A percentile compares a stretch with the other conserved stretches of the same genome.
phyloP scores from a whole-genome alignment of 345 rosid genomes.

The Stellera chamaejasme region DNA sequence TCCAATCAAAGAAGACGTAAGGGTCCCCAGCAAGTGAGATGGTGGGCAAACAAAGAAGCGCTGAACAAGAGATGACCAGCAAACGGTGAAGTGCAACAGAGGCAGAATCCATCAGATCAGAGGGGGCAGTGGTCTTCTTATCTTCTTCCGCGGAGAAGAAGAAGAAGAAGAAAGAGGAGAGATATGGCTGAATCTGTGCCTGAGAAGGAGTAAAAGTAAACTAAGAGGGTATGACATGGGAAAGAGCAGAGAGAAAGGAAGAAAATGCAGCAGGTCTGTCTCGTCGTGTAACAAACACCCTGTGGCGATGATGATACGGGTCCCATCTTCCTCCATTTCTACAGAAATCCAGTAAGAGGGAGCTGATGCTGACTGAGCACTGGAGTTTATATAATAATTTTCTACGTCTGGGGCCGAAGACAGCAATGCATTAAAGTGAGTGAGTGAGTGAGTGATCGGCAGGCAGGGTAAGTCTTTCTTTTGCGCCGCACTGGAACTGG shows the following conservation, averaged over 20 bases:
- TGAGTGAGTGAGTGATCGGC: too few species aligned
- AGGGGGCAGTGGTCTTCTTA: slow-evolving; percentile 8
- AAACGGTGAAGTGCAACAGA: slow-evolving; percentile 9
- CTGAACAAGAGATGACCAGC: slow-evolving; percentile 18
- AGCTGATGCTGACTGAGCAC: neutral
- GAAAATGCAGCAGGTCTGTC: slow-evolving; percentile 4
- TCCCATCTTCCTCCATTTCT: neutral
- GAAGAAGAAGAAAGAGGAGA: neutral
- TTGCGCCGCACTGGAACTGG: too few species aligned
- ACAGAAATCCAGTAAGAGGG: neutral
- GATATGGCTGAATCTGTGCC: neutral
- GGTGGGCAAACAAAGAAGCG: slow-evolving; percentile 16
- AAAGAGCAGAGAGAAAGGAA: slow-evolving; percentile 1
- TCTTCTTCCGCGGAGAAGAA: slow-evolving; percentile 6
- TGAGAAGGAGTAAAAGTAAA: neutral
- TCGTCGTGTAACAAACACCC: neutral
- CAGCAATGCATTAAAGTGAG: too few species aligned
- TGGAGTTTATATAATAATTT: too few species aligned
- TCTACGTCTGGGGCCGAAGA: too few species aligned
- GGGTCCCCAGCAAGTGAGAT: slow-evolving; percentile 58
- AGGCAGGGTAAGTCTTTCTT: too few species aligned
- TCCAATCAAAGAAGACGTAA: slow-evolving; percentile 78
- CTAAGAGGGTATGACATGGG: slow-evolving; percentile 4
- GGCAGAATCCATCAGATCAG: slow-evolving; percentile 37
- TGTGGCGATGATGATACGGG: neutral